Evolutionary conservation across 805 yeast species (phyloP).

Genomic region (Candida ficus): DNA sequence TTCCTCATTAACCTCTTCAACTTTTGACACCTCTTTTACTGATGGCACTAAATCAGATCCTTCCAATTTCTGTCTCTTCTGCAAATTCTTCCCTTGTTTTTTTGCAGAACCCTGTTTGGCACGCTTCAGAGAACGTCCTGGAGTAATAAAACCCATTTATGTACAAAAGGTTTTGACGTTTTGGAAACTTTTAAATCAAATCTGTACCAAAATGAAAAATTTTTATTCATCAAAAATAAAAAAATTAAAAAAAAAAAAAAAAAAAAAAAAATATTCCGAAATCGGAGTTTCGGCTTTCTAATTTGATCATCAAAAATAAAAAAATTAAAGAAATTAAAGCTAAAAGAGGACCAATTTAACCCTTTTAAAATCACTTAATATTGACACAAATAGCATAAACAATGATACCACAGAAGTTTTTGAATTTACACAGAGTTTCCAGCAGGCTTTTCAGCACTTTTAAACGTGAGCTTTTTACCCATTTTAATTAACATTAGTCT

Average conservation of each 20-base stretch:
- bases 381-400: neutral
- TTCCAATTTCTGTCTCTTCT: neutral
- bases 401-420: too few species aligned
- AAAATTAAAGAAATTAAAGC: too few species aligned
- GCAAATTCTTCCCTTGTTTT: neutral
- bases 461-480: neutral
- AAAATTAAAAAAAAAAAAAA: neutral
- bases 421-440: neutral
- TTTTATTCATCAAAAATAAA: too few species aligned
- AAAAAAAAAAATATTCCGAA: neutral
- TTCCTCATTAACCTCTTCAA: neutral
- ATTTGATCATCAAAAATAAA: too few species aligned
- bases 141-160: slow-evolving; percentile 5
- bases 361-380: neutral
- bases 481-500: too few species aligned
- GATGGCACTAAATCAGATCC: neutral
- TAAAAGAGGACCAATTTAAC: too few species aligned
- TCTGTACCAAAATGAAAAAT: too few species aligned
- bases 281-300: neutral
- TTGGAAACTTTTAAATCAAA: too few species aligned
- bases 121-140: neutral
- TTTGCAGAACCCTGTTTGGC: neutral
- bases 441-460: neutral
- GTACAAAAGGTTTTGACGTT: too few species aligned
- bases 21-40: neutral